phyloP scores from a whole-genome alignment of 768 basidiomycete species.

The Atractiella rhizophila region DNA sequence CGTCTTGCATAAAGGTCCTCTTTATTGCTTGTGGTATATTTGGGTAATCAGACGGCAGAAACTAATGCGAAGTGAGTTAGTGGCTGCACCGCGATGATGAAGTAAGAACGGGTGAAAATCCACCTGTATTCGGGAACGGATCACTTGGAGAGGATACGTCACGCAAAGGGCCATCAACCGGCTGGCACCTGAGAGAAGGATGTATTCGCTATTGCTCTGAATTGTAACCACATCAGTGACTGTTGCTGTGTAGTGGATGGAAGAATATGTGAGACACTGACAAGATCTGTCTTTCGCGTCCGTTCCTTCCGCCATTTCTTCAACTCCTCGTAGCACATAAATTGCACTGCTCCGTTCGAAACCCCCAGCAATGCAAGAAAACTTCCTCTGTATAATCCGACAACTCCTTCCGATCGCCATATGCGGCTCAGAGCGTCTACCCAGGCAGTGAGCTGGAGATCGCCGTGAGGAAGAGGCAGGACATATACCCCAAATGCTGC shows the following conservation, averaged over 20 bases:
- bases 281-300: not conserved
- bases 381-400: constrained; percentile 68
- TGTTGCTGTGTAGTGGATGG: too few relatives aligned
- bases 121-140: constrained; percentile 80
- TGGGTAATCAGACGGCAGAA: not conserved
- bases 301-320: constrained; percentile 50
- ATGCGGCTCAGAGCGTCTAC: constrained; percentile 50
- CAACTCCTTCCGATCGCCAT: constrained; percentile 42
- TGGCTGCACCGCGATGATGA: not conserved
- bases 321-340: constrained; percentile 89
- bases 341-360: constrained; percentile 80
- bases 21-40: not conserved
- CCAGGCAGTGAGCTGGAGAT: not conserved
- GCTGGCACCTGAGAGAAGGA: constrained; percentile 68
- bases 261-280: not conserved
- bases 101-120: constrained; percentile 10
- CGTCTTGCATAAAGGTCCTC: constrained; percentile 54
- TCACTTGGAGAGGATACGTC: constrained; percentile 94
- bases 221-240: not conserved
- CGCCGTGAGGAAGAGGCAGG: not conserved
- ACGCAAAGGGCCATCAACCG: constrained; percentile 56
- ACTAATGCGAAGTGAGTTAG: not conserved
- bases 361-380: constrained; percentile 71
- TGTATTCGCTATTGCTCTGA: constrained; percentile 75
- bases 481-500: constrained; percentile 21